Percentiles rank a stretch among this genome's conserved stretches.
Evolutionary conservation across 2,329 filamentous ascomycete species (phyloP).

Genomic region (Fusarium albosuccineum): DNA sequence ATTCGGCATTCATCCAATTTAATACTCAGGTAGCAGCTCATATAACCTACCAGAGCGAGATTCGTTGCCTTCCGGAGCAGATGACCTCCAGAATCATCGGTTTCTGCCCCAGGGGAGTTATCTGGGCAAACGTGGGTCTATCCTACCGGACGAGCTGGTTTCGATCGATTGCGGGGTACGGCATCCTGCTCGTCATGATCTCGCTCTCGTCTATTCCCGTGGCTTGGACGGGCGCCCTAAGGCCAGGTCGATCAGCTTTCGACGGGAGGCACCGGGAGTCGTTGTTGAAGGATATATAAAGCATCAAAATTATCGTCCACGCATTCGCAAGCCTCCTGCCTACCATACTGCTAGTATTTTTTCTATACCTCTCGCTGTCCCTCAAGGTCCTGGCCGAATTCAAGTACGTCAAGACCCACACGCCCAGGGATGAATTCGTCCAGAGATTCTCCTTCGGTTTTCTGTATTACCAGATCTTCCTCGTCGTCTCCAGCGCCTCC

Average conservation of each 20-base stretch:
- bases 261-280: conserved; percentile 74
- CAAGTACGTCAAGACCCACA: conserved; percentile 86
- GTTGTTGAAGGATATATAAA: conserved; percentile 73
- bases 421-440: conserved; percentile 82
- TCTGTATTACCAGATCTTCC: conserved; percentile 93
- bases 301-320: conserved; percentile 70
- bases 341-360: conserved; percentile 78
- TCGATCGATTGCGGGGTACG: conserved; percentile 74
- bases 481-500: conserved; percentile 89
- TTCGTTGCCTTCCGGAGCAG: conserved; percentile 90
- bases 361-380: conserved; percentile 83
- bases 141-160: conserved; percentile 93
- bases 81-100: conserved; percentile 96
- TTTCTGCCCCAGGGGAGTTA: conserved; percentile 90
- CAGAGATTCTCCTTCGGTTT: conserved; percentile 95
- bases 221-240: conserved; percentile 85
- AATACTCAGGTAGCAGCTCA: conserved; percentile 97
- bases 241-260: conserved; percentile 79
- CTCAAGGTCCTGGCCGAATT: conserved; percentile 78
- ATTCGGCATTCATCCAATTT: conserved; percentile 97
- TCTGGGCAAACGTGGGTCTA: conserved; percentile 98
- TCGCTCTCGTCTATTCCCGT: conserved; percentile 93
- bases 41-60: conserved; percentile 95
- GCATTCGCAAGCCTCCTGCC: conserved; percentile 88
- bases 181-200: conserved; percentile 79